A percentile compares a stretch with the other conserved stretches of the same genome.
Evolutionary conservation across 176 grass and related monocot species (phyloP).

Genomic region (Saccharum spontaneum): DNA sequence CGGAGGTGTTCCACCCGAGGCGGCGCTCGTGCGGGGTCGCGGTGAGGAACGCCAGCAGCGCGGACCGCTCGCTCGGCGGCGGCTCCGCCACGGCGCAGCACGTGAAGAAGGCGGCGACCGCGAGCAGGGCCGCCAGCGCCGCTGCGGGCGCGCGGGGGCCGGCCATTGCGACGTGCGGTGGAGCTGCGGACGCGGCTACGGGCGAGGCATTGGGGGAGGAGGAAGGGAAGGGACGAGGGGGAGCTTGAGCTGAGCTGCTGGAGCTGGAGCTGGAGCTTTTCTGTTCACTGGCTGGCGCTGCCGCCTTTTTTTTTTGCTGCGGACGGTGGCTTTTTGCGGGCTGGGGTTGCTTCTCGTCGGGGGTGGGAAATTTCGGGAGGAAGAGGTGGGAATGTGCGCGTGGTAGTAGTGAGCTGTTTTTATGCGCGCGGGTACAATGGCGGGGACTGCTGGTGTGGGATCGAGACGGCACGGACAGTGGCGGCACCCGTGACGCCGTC

Average conservation of each 20-base stretch:
- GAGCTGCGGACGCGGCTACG: slow-evolving; percentile 5
- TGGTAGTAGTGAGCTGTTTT: slow-evolving; percentile 4
- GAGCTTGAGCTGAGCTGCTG: neutral
- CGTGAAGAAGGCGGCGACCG: neutral
- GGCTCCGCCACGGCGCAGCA: slow-evolving; percentile 30
- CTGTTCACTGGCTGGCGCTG: slow-evolving; percentile 2
- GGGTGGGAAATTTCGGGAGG: neutral
- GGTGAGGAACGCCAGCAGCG: slow-evolving; percentile 70
- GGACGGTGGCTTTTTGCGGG: neutral
- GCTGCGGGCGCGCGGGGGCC: neutral
- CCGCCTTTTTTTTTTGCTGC: neutral
- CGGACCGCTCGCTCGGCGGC: slow-evolving; percentile 55
- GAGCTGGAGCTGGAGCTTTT: neutral
- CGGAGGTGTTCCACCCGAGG: slow-evolving; percentile 63
- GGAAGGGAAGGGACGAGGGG: neutral
- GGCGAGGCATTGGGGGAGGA: slow-evolving; percentile 9
- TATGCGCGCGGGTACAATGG: neutral
- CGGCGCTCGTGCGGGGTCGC: slow-evolving; percentile 67
- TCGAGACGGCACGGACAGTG: slow-evolving; percentile 11
- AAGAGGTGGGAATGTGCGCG: slow-evolving; percentile 7
- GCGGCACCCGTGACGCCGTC: slow-evolving; percentile 36
- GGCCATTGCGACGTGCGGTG: slow-evolving; percentile 10
- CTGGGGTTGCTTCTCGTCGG: neutral
- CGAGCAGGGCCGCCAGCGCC: neutral
- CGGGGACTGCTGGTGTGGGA: neutral